Conservation (phyloP, 1,284 basidiomycete species). For the Papiliotrema flavescens region DNA sequence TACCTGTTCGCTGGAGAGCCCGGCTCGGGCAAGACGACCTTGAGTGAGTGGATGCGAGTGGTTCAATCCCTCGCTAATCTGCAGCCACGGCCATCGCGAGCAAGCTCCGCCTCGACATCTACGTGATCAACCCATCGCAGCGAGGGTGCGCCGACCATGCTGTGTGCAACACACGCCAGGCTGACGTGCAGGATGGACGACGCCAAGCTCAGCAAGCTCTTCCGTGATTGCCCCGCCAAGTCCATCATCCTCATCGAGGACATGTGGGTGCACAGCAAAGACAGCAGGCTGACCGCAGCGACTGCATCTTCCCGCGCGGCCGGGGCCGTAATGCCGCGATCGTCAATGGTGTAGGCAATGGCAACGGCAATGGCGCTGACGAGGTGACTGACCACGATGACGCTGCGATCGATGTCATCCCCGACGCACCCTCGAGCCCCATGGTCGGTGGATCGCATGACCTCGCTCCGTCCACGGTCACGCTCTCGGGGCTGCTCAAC, state of each 20-base stretch:
- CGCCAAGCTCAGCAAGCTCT: constrained; percentile 23
- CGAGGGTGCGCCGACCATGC: constrained; percentile 18
- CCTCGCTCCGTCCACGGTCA: constrained; percentile 15
- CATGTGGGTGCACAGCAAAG: constrained; percentile 17
- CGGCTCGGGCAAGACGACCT: constrained; percentile 31
- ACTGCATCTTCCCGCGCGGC: too few relatives aligned
- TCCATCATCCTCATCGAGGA: constrained; percentile 33
- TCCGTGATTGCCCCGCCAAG: constrained; percentile 22
- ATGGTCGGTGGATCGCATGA: too few relatives aligned
- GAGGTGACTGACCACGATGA: too few relatives aligned
- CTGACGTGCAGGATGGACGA: constrained; percentile 29
- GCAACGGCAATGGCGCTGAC: too few relatives aligned
- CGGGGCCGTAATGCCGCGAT: too few relatives aligned
- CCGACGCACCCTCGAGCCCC: too few relatives aligned
- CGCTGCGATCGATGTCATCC: too few relatives aligned
- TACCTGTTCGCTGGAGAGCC: constrained; percentile 29
- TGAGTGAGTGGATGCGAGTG: constrained; percentile 11
- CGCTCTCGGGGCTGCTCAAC: constrained; percentile 31
- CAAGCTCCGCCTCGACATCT: constrained; percentile 25
- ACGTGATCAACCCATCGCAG: constrained; percentile 27
- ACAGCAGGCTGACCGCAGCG: too few relatives aligned
- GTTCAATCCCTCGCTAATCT: not conserved
- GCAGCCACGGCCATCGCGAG: constrained; percentile 29
- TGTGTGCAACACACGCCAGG: not conserved
- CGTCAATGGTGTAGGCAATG: too few relatives aligned